Base-by-base conservation (phyloP, 2,329 filamentous ascomycete genomes). In the Lanzia echinophila region DNA sequence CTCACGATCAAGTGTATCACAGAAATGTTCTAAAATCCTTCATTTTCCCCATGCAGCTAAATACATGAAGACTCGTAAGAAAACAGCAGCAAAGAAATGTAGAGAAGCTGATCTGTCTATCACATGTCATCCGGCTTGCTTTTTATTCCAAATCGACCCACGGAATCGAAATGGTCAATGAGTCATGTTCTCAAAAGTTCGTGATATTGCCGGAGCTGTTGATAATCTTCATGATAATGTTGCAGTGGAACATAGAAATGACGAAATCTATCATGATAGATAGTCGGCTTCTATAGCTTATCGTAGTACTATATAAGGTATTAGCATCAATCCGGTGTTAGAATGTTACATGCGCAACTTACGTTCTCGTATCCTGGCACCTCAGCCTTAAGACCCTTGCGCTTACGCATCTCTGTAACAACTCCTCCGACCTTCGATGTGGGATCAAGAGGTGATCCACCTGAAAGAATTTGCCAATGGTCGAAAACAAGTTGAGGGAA, bases 401-500 rank as follows among this genome's bases (percentile, higher is more conserved):
- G 89, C 86, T 96, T 96, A 73, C 94, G 90, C 87, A 95, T 95
- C 57, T 86, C 83, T 72, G 80, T 78, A 68, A 97, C 90, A 68
- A 96, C 80, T 72, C 82, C 75, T 73, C 91, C 94, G 68, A 87
- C 82, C 83, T 91, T 89, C 70, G 83, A 84, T 69, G 84, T 86
- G 72, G 75, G 64, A 77, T 99, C 92, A 70, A 96, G 83, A 66
- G 89, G 86, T 67, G 88, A 94, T 69, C 94, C 94, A 85, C 92
- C 92, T 67, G 91, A 89, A 67, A 97, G 85, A 68, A 94, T 79
- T 79, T 96, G 87, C 90, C 91, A 99, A 81, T 99, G 94, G 76
- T 97, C 92, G 79, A 99, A 99, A 70, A 99, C 90, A 69, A 87
- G 87, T 79, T 96, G 91, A 69, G 94, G 94, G 90, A 99, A 99